Percentiles rank a stretch among this genome's conserved stretches.
These are phyloP conservation scores for Opeltia flavorubescens DNA, from an alignment of 495 filamentous ascomycete genomes.

Conservation along the genomic window DNA sequence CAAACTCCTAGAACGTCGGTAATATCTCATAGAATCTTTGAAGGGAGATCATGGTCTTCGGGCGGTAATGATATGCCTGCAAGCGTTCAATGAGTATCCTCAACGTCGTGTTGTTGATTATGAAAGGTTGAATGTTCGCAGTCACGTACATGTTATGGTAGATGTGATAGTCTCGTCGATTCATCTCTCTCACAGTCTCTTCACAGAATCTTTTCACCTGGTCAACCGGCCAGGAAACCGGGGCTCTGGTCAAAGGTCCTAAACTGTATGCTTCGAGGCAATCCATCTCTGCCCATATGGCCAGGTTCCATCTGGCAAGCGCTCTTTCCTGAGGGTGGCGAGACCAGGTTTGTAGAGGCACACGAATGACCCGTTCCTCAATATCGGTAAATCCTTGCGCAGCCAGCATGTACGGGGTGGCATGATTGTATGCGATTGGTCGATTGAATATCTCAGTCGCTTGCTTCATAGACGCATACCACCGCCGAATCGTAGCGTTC, in stretches of 20 bases:
- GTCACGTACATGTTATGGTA: slow-evolving; percentile 50
- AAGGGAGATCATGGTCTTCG: slow-evolving; percentile 2
- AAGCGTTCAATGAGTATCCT: background rate
- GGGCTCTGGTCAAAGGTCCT: slow-evolving; percentile 55
- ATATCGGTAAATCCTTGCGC: slow-evolving; percentile 75
- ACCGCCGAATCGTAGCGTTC: slow-evolving; percentile 38
- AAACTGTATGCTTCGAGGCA: slow-evolving; percentile 60
- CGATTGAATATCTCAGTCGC: slow-evolving; percentile 53
- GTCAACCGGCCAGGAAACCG: slow-evolving; percentile 44
- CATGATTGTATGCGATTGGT: slow-evolving; percentile 48
- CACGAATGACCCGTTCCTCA: slow-evolving; percentile 52
- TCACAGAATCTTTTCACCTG: slow-evolving; percentile 47
- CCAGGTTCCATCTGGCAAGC: slow-evolving; percentile 70
- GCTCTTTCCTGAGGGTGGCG: slow-evolving; percentile 51
- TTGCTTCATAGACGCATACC: slow-evolving; percentile 55
- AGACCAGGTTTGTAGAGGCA: slow-evolving; percentile 74
- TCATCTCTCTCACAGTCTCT: slow-evolving; percentile 56
- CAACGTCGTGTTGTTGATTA: background rate
- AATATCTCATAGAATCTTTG: too few species aligned
- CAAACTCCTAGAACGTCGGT: too few species aligned
- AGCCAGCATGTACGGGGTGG: slow-evolving; percentile 47
- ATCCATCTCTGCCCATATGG: too few species aligned
- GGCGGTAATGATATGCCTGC: slow-evolving; percentile 14
- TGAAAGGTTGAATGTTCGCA: background rate
- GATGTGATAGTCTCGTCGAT: slow-evolving; percentile 49